Base-by-base conservation (phyloP, 2,329 filamentous ascomycete species). In the Paraphoma chrysanthemicola region DNA sequence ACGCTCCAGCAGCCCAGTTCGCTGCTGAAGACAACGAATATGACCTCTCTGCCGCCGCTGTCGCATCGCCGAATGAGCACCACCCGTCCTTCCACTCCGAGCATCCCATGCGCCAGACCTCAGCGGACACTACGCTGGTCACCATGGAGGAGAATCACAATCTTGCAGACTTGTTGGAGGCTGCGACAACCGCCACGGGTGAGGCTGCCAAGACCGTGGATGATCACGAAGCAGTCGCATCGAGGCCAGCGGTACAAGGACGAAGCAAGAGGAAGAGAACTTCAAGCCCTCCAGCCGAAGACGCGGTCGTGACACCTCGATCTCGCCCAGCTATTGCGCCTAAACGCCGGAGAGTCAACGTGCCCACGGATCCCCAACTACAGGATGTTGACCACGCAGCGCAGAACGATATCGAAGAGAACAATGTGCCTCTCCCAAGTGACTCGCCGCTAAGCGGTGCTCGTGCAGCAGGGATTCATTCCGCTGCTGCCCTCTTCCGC, bases 401-500 rank as follows among this genome's bases (percentile, higher is more conserved):
- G 23, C 52, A 48, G 12, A 52, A 36, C 2, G 51, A 14, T 36
- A 58, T 54, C 30, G 54, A 56, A 18, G 30, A 50, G 17, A 60
- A 45, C 33, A 64, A n/a, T 41, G 44, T 57, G 9, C 54, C 56
- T 18, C 66, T 63, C 9, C 57, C 66, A 29, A 62, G 44, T 53
- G 64, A 70, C 16, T 44, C 51, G 50, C 53, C 67, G 2, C 57
- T 71, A 8, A 50, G 75, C 1, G 79, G 83, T 58, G 78, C 81
- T 44, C 81, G 81, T 31, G 77, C 81, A 18, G 79, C 79, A 38
- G 83, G 82, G 46, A 77, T 85, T 5, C 82, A 85, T 69, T 76
- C 73, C 18, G 83, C 83, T 1, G 81, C 81, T 0, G 82, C 83
- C 3, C 74, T 85, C 9, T 86, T 85, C 60, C 78, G 83, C 11